Percentiles rank a stretch among this genome's conserved stretches.
Conservation (phyloP, 2,329 filamentous ascomycete species). For the Simplicillium sp. region DNA sequence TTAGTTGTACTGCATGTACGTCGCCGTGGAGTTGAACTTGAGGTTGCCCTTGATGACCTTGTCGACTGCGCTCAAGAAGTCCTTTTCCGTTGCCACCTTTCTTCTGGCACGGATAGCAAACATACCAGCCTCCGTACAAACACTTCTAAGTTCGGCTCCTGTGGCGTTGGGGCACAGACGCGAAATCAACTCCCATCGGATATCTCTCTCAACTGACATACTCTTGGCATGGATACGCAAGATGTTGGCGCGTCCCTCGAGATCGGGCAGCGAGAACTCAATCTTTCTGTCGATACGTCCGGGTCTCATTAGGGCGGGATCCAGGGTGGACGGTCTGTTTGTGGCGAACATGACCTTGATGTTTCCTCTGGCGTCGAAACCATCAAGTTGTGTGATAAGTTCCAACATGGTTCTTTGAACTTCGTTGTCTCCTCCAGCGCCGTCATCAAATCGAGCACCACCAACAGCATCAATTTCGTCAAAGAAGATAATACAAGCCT, state of each 20-base stretch:
- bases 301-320: slow-evolving; percentile 94
- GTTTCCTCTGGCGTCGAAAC: slow-evolving; percentile 92
- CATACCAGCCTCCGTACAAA: slow-evolving; percentile 98
- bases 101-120: slow-evolving; percentile 89
- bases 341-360: slow-evolving; percentile 99
- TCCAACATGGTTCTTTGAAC: slow-evolving; percentile 98
- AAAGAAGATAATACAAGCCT: slow-evolving; percentile 96
- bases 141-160: slow-evolving; percentile 88
- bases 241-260: slow-evolving; percentile 95
- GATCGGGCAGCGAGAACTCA: slow-evolving; percentile 93
- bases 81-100: slow-evolving; percentile 98
- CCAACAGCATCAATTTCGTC: slow-evolving; percentile 97
- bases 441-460: slow-evolving; percentile 92
- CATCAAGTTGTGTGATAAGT: slow-evolving; percentile 91
- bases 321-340: slow-evolving; percentile 89
- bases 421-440: slow-evolving; percentile 93
- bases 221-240: slow-evolving; percentile 98
- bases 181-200: slow-evolving; percentile 97
- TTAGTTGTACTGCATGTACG: slow-evolving; percentile 99
- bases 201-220: slow-evolving; percentile 98
- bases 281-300: slow-evolving; percentile 98
- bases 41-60: slow-evolving; percentile 99
- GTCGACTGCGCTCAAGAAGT: slow-evolving; percentile 94
- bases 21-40: slow-evolving; percentile 98
- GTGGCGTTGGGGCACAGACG: slow-evolving; percentile 95